Evolutionary conservation across 1,284 basidiomycete species (phyloP).

Genomic region (Xerocomus nothofagi): DNA sequence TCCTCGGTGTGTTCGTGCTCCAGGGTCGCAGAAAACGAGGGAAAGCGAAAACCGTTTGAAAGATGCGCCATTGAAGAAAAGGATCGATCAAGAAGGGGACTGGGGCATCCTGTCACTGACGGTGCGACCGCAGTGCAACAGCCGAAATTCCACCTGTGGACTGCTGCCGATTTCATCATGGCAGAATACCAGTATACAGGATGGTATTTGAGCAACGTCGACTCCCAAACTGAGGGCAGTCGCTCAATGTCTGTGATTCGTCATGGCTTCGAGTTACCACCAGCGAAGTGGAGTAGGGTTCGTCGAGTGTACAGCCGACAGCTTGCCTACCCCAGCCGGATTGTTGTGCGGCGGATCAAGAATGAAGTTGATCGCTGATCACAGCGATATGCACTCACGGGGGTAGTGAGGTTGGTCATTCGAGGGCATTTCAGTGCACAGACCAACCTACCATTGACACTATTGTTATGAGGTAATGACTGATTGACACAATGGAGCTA

Average conservation of each 20-base stretch:
- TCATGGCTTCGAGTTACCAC: background rate
- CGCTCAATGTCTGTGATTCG: background rate
- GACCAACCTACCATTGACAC: background rate
- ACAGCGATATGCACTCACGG: background rate
- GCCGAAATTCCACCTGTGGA: background rate
- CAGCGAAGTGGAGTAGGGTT: background rate
- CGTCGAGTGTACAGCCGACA: background rate
- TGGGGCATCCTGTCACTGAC: background rate
- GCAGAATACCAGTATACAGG: background rate
- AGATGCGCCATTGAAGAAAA: background rate
- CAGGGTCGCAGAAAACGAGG: background rate
- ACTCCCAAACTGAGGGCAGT: too few species aligned
- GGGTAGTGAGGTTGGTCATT: background rate
- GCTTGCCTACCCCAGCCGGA: background rate
- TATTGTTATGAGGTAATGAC: background rate
- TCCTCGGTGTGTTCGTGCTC: background rate
- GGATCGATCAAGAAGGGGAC: background rate
- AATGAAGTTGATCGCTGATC: background rate
- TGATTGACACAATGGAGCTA: background rate
- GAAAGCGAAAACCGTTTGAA: background rate
- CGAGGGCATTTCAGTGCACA: background rate
- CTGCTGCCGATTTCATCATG: background rate
- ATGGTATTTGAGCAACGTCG: background rate
- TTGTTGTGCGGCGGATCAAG: background rate
- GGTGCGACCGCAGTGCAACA: background rate